Evolutionary conservation across 805 yeast genomes (phyloP).

Genomic region (Lipomyces oligophaga): DNA sequence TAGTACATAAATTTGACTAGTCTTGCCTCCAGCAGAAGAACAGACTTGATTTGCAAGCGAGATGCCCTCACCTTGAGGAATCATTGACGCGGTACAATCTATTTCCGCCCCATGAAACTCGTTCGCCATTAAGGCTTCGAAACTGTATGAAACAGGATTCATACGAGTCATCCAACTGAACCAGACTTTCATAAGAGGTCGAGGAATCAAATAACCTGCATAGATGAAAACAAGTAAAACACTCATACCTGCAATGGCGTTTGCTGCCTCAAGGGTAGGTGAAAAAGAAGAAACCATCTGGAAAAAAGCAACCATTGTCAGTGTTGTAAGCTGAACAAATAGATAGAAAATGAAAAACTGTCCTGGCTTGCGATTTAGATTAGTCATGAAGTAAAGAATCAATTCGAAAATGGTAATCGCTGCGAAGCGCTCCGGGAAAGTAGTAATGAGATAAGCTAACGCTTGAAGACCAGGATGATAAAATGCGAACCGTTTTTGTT

Average conservation of each 20-base stretch:
- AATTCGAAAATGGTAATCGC: conserved; percentile 48
- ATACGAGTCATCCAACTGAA: conserved; percentile 61
- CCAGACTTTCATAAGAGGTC: conserved; percentile 64
- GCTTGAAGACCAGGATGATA: conserved; percentile 66
- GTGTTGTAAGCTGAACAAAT: conserved; percentile 43
- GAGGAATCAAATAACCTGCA: conserved; percentile 50
- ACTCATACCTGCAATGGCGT: conserved; percentile 47
- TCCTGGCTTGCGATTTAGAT: conserved; percentile 52
- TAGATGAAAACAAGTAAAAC: conserved; percentile 42
- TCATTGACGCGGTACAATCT: conserved; percentile 45
- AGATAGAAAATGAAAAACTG: conserved; percentile 51
- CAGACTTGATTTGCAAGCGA: conserved; percentile 46
- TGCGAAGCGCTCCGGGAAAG: conserved; percentile 50
- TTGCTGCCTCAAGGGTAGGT: conserved; percentile 39
- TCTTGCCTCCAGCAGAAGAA: conserved; percentile 54
- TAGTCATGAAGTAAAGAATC: conserved; percentile 51
- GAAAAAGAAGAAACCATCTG: conserved; percentile 42
- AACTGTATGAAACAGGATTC: conserved; percentile 55
- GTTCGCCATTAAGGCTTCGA: conserved; percentile 60
- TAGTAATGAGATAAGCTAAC: conserved; percentile 56
- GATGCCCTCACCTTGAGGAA: conserved; percentile 56
- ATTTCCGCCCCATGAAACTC: conserved; percentile 60
- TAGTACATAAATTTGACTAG: conserved; percentile 49
- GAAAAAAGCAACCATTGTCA: conserved; percentile 55
- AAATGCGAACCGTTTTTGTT: conserved; percentile 55